Percentiles rank a stretch among this genome's conserved stretches.
These are phyloP conservation scores for Neurospora sp. DNA, from an alignment of 495 filamentous ascomycete genomes.

Conservation along the genomic window DNA sequence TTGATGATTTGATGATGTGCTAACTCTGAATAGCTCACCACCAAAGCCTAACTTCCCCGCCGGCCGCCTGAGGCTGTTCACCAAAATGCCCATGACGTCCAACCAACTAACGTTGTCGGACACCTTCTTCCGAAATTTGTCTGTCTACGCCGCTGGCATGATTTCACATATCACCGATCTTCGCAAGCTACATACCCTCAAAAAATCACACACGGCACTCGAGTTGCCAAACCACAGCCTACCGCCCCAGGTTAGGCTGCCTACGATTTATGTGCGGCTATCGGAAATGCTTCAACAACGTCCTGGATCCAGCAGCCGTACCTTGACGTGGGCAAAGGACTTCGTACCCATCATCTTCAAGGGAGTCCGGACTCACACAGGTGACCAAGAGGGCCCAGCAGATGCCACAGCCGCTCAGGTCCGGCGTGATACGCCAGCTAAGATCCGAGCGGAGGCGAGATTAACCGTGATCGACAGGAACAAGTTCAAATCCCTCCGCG, in stretches of 20 bases:
- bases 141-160: constrained; percentile 28
- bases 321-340: constrained; percentile 41
- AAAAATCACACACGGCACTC: constrained; percentile 18
- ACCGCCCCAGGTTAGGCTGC: constrained; percentile 28
- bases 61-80: constrained; percentile 19
- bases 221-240: constrained; percentile 16
- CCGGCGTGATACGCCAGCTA: constrained; percentile 3
- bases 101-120: constrained; percentile 23
- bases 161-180: constrained; percentile 37
- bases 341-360: constrained; percentile 44
- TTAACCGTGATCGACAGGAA: constrained; percentile 22
- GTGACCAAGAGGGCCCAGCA: constrained; percentile 9
- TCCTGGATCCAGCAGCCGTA: not conserved
- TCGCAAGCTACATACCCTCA: constrained; percentile 30
- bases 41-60: constrained; percentile 8
- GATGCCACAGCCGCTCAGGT: constrained; percentile 3
- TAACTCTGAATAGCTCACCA: constrained; percentile 9
- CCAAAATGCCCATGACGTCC: constrained; percentile 28
- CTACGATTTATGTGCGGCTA: constrained; percentile 33
- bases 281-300: constrained; percentile 27
- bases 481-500: constrained; percentile 38
- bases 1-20: constrained; percentile 3
- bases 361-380: constrained; percentile 25
- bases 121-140: constrained; percentile 30
- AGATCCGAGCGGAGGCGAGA: constrained; percentile 20